These are phyloP conservation scores for Corynascus novoguineensis DNA, from an alignment of 495 filamentous ascomycete genomes.

Conservation along the genomic window DNA sequence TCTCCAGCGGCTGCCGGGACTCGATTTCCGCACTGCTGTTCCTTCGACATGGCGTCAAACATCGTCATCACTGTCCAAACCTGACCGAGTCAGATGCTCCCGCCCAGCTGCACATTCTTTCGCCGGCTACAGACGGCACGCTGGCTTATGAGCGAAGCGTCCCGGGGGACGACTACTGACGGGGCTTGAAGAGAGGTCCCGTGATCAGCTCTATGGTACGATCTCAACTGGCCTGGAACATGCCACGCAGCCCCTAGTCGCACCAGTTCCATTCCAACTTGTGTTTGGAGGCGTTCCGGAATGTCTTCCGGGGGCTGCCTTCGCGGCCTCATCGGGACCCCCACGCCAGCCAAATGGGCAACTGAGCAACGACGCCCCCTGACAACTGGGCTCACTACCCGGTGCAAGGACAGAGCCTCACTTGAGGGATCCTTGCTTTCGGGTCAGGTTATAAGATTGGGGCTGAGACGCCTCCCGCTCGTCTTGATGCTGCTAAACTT, in stretches of 20 bases:
- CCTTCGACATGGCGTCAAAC: not conserved
- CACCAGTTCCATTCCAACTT: constrained; percentile 2
- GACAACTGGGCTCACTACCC: not conserved
- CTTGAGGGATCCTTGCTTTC: not conserved
- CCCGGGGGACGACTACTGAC: not conserved
- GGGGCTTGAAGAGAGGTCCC: not conserved
- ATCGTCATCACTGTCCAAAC: not conserved
- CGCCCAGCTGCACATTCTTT: not conserved
- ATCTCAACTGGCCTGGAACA: constrained; percentile 7
- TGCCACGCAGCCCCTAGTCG: constrained; percentile 12
- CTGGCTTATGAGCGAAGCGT: too few relatives aligned
- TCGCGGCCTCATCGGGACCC: constrained; percentile 7
- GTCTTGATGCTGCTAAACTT: not conserved
- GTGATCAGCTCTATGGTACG: not conserved
- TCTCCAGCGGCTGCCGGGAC: not conserved
- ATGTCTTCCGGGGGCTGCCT: not conserved
- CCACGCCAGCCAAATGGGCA: constrained; percentile 11
- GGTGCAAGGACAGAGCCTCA: constrained; percentile 4
- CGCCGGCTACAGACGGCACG: not conserved
- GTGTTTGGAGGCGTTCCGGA: not conserved
- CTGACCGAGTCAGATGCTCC: not conserved
- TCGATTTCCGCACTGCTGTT: not conserved
- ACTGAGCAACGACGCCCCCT: constrained; percentile 4
- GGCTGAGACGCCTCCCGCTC: not conserved
- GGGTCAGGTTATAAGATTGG: not conserved